Evolutionary conservation across 345 rosid genomes (phyloP).

Genomic region (Dipteronia dyeriana): DNA sequence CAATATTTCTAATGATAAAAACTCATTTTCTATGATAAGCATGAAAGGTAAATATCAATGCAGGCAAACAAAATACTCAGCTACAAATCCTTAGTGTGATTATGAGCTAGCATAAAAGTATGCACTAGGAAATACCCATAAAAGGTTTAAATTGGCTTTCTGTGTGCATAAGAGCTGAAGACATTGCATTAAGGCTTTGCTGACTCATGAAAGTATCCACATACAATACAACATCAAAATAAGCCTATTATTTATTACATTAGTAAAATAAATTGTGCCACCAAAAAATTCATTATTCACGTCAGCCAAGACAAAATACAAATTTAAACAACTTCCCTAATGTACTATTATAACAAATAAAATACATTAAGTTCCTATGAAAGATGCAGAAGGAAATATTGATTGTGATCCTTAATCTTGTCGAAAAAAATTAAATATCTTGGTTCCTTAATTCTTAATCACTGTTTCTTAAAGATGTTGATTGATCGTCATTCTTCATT

Average conservation of each 20-base stretch:
- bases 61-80: neutral
- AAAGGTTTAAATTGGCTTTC: neutral
- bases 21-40: neutral
- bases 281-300: neutral
- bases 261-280: neutral
- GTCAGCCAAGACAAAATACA: too few relatives aligned
- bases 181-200: slow-evolving; percentile 6
- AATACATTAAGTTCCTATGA: neutral
- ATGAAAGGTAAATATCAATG: neutral
- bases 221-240: neutral
- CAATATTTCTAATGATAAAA: neutral
- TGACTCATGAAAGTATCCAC: neutral
- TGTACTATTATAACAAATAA: neutral
- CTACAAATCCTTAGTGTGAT: neutral
- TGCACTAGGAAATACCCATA: neutral
- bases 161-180: neutral
- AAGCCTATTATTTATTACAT: neutral
- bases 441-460: neutral
- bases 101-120: neutral
- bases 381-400: neutral
- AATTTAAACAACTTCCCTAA: neutral
- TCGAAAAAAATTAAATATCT: neutral
- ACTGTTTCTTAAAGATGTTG: neutral
- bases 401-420: neutral
- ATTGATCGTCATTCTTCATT: neutral